Conservation (phyloP, 495 filamentous ascomycete species). For the Penicillium subrubescens region DNA sequence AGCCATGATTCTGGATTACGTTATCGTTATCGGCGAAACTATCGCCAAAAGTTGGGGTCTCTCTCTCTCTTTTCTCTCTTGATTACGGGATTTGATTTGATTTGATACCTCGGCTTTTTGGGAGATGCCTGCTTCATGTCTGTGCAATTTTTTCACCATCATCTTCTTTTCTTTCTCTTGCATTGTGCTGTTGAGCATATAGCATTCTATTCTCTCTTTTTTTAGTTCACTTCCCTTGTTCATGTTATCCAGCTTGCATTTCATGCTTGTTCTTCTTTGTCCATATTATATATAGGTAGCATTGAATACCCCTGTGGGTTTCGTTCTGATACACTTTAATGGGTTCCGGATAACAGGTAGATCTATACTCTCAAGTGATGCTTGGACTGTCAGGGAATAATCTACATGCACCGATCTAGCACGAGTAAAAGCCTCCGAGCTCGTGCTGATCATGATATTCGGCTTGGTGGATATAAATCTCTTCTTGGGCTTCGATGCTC, state of each 20-base stretch:
- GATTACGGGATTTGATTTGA: not conserved
- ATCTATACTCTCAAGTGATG: not conserved
- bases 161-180: not conserved
- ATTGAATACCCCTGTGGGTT: not conserved
- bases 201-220: not conserved
- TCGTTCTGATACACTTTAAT: not conserved
- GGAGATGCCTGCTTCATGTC: not conserved
- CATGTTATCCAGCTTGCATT: not conserved
- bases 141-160: not conserved
- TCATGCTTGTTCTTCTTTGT: not conserved
- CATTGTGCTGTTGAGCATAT: not conserved
- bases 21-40: not conserved
- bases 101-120: not conserved
- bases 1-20: not conserved
- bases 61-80: not conserved
- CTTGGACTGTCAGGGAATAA: not conserved
- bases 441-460: no score
- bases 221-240: not conserved
- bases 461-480: no score
- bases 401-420: no score
- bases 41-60: not conserved
- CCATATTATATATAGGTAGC: not conserved
- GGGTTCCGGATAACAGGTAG: not conserved
- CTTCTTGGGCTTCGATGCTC: no score
- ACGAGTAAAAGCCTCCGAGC: no score